Evolutionary conservation across 148 eudicot genomes (phyloP).

Genomic region (Tetragonia tetragonoides): DNA sequence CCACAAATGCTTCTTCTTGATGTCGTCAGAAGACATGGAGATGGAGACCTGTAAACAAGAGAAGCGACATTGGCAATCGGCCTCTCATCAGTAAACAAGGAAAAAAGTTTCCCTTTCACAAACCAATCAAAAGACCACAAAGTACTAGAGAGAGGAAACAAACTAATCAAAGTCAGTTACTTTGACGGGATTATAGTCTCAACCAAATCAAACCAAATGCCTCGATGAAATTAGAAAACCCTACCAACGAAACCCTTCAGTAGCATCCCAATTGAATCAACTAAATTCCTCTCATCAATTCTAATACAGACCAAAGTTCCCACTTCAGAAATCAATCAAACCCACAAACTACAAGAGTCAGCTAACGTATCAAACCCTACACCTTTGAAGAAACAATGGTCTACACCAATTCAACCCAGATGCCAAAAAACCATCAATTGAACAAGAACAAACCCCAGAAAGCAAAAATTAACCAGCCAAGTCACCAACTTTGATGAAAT

Average conservation of each 20-base stretch:
- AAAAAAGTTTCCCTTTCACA: background rate
- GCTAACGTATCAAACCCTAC: background rate
- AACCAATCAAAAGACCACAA: background rate
- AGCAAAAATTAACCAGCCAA: too few species aligned
- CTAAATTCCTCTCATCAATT: too few species aligned
- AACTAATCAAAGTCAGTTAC: background rate
- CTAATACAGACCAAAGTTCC: too few species aligned
- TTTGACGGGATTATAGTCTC: background rate
- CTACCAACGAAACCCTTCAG: too few species aligned
- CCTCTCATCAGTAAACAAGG: background rate
- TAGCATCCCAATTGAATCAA: too few species aligned
- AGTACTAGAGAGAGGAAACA: too few species aligned
- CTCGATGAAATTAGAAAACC: too few species aligned
- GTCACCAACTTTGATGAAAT: too few species aligned
- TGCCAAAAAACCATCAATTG: too few species aligned
- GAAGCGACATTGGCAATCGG: background rate
- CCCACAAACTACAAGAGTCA: too few species aligned
- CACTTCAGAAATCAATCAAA: too few species aligned
- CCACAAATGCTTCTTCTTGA: slow-evolving; percentile 7
- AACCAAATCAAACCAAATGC: background rate
- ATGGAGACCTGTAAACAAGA: background rate
- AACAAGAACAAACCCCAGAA: too few species aligned
- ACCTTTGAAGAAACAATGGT: background rate
- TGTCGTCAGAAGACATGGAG: slow-evolving; percentile 1
- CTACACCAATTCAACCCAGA: background rate